Percentiles rank a stretch among this genome's conserved stretches.
Conservation (phyloP, 2,329 filamentous ascomycete genomes). For the Lecanicillium sp. region DNA sequence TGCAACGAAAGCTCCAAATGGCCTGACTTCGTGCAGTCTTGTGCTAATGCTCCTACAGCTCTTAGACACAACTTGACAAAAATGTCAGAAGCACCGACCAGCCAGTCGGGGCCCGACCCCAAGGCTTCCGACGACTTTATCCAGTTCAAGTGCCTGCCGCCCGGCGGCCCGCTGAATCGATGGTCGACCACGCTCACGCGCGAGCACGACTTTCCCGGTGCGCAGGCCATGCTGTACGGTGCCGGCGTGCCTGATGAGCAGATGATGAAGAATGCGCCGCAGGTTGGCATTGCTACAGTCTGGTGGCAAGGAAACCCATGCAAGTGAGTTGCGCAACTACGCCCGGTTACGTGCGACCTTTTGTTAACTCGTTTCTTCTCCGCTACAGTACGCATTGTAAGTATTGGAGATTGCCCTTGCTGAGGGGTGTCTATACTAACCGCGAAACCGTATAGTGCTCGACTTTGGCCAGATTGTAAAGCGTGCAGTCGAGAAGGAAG, state of each 20-base stretch:
- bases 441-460: constrained; percentile 52
- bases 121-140: constrained; percentile 45
- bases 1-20: no score
- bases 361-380: not conserved
- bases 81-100: not conserved
- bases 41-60: no score
- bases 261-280: constrained; percentile 82
- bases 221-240: constrained; percentile 94
- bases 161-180: constrained; percentile 61
- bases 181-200: constrained; percentile 79
- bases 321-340: constrained; percentile 56
- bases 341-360: no score
- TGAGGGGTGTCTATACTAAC: not conserved
- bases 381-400: constrained; percentile 31
- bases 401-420: constrained; percentile 10
- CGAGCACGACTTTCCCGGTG: constrained; percentile 84
- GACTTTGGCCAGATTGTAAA: constrained; percentile 87
- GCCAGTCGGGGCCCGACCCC: constrained; percentile 21
- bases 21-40: no score
- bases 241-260: constrained; percentile 78
- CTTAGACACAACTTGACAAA: no score
- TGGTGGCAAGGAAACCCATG: constrained; percentile 99
- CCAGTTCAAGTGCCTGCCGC: constrained; percentile 42
- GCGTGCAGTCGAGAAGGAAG: constrained; percentile 67
- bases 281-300: constrained; percentile 83